phyloP scores from a whole-genome alignment of 352 stramenopile species.

The Achlya hypogyna region DNA sequence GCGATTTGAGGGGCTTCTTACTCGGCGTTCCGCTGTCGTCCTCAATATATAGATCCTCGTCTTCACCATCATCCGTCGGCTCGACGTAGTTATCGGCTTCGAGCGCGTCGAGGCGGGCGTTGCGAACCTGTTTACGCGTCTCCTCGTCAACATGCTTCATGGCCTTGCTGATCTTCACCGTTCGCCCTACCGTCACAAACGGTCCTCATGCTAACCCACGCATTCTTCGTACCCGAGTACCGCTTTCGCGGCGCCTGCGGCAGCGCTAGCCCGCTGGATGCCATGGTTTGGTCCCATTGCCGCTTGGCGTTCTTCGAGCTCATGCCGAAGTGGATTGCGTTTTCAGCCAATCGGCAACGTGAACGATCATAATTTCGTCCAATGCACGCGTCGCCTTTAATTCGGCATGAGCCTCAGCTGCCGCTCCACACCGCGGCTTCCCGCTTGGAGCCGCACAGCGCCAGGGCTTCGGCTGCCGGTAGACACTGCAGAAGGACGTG shows the following conservation, averaged over 20 bases:
- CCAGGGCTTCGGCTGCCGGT: no score
- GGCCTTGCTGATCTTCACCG: slow-evolving; percentile 64
- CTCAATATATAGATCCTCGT: slow-evolving; percentile 35
- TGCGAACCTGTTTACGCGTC: slow-evolving; percentile 71
- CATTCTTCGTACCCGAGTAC: slow-evolving; percentile 11
- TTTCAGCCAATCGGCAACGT: not conserved
- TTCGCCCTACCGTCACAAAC: slow-evolving; percentile 37
- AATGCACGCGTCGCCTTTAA: not conserved
- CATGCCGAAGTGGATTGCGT: not conserved
- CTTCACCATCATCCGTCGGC: slow-evolving; percentile 30
- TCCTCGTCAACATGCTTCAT: slow-evolving; percentile 79
- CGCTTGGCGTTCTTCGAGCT: slow-evolving; percentile 19
- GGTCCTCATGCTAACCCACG: not conserved
- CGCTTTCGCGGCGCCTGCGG: slow-evolving; percentile 6
- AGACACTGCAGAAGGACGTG: no score
- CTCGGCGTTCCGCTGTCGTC: slow-evolving; percentile 31
- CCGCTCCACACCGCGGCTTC: no score
- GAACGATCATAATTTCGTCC: not conserved
- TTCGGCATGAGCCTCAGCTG: no score
- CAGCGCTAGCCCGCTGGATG: slow-evolving; percentile 11
- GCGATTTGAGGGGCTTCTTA: slow-evolving; percentile 33
- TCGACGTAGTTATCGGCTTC: slow-evolving; percentile 83
- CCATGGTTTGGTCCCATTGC: slow-evolving; percentile 24
- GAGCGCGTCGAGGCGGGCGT: slow-evolving; percentile 77
- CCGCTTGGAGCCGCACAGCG: no score